Evolutionary conservation across 2,329 filamentous ascomycete genomes (phyloP).

Genomic region (Aspergillus ochraceoroseus): DNA sequence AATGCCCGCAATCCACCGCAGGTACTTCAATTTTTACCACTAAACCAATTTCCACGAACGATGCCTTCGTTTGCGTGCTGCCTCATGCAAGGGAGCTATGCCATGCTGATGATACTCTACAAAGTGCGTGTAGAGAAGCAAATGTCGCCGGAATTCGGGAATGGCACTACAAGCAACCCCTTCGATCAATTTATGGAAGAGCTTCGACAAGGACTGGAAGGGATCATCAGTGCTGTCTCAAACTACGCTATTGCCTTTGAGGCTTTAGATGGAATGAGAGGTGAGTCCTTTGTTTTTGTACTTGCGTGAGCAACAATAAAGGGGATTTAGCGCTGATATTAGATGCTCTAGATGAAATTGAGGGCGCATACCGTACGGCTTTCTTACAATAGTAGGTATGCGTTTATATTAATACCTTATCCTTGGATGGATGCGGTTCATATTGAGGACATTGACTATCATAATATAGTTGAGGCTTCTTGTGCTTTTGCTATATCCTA

Average conservation of each 20-base stretch:
- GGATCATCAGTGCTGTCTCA: constrained; percentile 34
- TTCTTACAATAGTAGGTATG: constrained; percentile 29
- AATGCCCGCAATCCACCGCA: constrained; percentile 16
- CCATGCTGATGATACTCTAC: constrained; percentile 45
- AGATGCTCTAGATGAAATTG: constrained; percentile 37
- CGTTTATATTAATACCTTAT: constrained; percentile 4
- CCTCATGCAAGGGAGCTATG: constrained; percentile 46
- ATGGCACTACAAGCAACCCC: constrained; percentile 22
- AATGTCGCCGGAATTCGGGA: constrained; percentile 24
- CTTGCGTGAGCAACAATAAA: no score
- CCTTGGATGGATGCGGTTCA: no score
- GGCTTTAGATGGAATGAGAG: constrained; percentile 44
- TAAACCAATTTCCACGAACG: constrained; percentile 36
- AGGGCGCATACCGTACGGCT: constrained; percentile 42
- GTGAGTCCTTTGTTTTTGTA: constrained; percentile 27
- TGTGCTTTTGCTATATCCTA: no score
- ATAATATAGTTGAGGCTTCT: neutral
- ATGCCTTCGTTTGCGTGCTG: constrained; percentile 48
- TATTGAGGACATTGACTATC: neutral
- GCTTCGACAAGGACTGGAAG: constrained; percentile 36
- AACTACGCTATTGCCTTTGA: constrained; percentile 44
- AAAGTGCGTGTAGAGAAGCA: constrained; percentile 40
- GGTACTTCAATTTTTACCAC: constrained; percentile 17
- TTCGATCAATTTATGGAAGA: constrained; percentile 35
- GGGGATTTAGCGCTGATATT: no score